Evolutionary conservation across 192 early-diverging fungal genomes (phyloP).

Genomic region (Backusella morwellensis): DNA sequence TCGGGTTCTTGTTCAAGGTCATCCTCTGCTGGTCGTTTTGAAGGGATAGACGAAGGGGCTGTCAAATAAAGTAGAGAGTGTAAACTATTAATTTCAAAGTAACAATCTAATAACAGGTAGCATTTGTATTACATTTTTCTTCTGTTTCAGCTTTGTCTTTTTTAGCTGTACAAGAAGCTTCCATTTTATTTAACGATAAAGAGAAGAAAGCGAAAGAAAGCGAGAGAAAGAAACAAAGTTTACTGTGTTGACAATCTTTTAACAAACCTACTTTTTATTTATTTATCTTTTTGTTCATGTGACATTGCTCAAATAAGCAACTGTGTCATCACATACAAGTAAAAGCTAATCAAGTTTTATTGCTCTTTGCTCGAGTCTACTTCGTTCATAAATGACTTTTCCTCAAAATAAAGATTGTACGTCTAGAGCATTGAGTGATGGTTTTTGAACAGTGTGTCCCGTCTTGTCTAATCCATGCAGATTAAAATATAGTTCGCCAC

Average conservation of each 20-base stretch:
- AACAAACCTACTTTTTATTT: not conserved
- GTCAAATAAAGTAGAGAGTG: not conserved
- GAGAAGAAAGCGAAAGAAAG: not conserved
- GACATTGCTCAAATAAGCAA: not conserved
- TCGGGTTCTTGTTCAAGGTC: not conserved
- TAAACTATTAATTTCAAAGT: not conserved
- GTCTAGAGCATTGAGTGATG: too few relatives aligned
- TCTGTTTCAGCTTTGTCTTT: not conserved
- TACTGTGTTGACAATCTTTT: not conserved
- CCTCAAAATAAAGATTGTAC: too few relatives aligned
- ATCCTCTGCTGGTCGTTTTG: not conserved
- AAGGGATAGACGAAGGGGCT: not conserved
- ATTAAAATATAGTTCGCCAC: too few relatives aligned
- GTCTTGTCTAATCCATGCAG: too few relatives aligned
- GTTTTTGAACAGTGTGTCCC: too few relatives aligned
- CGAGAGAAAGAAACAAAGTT: not conserved
- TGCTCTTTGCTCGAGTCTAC: too few relatives aligned
- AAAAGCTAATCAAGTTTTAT: not conserved
- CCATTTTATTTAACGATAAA: not conserved
- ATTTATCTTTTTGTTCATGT: not conserved
- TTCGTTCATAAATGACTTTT: too few relatives aligned
- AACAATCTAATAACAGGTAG: not conserved
- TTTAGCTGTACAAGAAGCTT: not conserved
- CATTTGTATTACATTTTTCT: not conserved
- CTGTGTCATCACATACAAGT: not conserved